phyloP scores from a whole-genome alignment of 164 flowering plant genomes.

The Umbilicus rupestris region DNA sequence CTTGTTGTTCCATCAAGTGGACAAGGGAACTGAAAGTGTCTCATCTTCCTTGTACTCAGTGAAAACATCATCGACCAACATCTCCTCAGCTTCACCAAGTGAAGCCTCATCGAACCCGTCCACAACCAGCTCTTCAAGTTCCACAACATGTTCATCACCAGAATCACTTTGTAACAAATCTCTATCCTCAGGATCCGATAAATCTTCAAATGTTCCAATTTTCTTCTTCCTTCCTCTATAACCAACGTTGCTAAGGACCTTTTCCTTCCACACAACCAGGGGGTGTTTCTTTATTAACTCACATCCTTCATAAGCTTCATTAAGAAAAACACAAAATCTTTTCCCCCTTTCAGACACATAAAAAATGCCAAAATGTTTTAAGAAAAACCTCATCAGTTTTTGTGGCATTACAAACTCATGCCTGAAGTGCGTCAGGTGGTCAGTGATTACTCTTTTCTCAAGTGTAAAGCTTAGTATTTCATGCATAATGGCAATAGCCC shows the following conservation, averaged over 20 bases:
- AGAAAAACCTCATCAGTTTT: conserved; percentile 75
- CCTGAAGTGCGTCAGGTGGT: conserved; percentile 78
- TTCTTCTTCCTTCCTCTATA: conserved; percentile 54
- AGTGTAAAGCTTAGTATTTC: conserved; percentile 80
- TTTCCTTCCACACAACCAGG: conserved; percentile 81
- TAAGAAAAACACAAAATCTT: conserved; percentile 74
- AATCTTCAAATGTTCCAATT: conserved; percentile 39
- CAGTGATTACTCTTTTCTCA: conserved; percentile 80
- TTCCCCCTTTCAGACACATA: conserved; percentile 95
- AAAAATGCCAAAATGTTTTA: conserved; percentile 87
- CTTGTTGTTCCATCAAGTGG: no score
- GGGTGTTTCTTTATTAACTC: conserved; percentile 75
- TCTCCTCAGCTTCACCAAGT: background rate
- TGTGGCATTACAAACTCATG: conserved; percentile 80
- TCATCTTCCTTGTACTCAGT: background rate
- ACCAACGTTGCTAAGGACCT: conserved; percentile 48
- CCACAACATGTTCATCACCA: background rate
- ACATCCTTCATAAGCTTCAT: conserved; percentile 75
- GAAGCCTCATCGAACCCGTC: background rate
- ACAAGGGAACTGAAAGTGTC: background rate
- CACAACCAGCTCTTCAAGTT: background rate
- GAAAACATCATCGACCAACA: background rate
- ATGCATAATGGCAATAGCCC: conserved; percentile 88
- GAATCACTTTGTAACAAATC: conserved; percentile 27
- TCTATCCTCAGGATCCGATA: conserved; percentile 45